A percentile compares a stretch with the other conserved stretches of the same genome.
Evolutionary conservation across 2,329 filamentous ascomycete species (phyloP).

Genomic region (Colletotrichum eleusines): DNA sequence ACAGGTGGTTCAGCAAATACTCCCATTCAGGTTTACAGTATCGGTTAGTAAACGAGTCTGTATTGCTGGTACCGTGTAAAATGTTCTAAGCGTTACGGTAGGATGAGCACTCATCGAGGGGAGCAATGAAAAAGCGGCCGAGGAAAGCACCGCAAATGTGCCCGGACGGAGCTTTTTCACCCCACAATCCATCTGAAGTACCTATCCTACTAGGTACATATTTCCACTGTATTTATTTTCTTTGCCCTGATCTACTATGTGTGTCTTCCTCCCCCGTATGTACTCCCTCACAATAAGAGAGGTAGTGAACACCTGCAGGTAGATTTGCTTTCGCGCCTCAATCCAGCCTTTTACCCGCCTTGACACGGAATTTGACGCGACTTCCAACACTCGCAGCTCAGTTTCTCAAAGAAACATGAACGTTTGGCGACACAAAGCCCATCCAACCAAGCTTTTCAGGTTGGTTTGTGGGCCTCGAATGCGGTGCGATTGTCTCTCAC

Average conservation of each 20-base stretch:
- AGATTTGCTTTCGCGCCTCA: not conserved
- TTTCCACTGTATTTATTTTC: not conserved
- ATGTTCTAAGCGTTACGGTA: not conserved
- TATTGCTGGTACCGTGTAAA: conserved; percentile 13
- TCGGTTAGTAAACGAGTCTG: not conserved
- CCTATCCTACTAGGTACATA: not conserved
- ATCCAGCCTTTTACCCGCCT: not conserved
- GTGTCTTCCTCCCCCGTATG: not conserved
- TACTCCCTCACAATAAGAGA: not conserved
- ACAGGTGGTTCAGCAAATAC: no score
- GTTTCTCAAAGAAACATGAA: not conserved
- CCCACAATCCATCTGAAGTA: conserved; percentile 7
- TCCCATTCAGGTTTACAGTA: no score
- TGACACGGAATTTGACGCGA: not conserved
- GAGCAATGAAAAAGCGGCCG: conserved; percentile 35
- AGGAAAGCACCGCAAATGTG: conserved; percentile 35
- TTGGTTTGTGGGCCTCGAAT: not conserved
- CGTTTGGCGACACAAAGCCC: not conserved
- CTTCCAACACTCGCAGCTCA: not conserved
- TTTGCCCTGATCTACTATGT: not conserved
- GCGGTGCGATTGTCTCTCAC: not conserved
- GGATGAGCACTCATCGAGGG: not conserved
- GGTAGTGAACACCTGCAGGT: not conserved
- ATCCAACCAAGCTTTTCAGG: not conserved
- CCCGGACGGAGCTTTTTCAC: conserved; percentile 22